Conservation (phyloP, 2,329 filamentous ascomycete genomes). For the Scopulariopsis brevicaulis region DNA sequence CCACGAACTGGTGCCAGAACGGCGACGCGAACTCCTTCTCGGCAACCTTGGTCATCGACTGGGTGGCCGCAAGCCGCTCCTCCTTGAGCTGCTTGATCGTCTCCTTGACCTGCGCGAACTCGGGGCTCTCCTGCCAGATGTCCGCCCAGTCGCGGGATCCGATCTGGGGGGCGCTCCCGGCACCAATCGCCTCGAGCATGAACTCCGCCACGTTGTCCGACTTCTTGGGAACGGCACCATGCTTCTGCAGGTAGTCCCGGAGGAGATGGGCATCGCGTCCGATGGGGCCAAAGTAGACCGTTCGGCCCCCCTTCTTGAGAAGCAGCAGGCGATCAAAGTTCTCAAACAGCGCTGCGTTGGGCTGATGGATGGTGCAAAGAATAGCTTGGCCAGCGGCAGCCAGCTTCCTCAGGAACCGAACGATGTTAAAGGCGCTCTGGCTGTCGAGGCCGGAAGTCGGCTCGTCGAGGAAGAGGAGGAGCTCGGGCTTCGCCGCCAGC, state of each 20-base stretch:
- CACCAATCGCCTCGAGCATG: constrained; percentile 78
- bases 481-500: constrained; percentile 68
- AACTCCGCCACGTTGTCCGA: constrained; percentile 59
- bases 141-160: constrained; percentile 71
- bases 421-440: constrained; percentile 58
- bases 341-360: constrained; percentile 76
- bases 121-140: constrained; percentile 63
- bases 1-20: constrained; percentile 63
- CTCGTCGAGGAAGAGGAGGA: constrained; percentile 70
- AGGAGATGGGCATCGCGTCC: constrained; percentile 62
- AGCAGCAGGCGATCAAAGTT: constrained; percentile 77
- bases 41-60: constrained; percentile 33
- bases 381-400: constrained; percentile 76
- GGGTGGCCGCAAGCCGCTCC: constrained; percentile 32
- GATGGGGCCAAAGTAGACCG: constrained; percentile 80
- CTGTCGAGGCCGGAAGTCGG: constrained; percentile 66
- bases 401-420: constrained; percentile 57
- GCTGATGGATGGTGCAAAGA: constrained; percentile 85
- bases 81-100: constrained; percentile 57
- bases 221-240: constrained; percentile 47
- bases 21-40: constrained; percentile 78
- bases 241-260: constrained; percentile 48
- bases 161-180: constrained; percentile 59
- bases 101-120: constrained; percentile 54
- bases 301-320: constrained; percentile 65